Evolutionary conservation across 768 basidiomycete species (phyloP), one percentile per base, ranked within the genome.

Genomic region (Pisolithus microcarpus): DNA sequence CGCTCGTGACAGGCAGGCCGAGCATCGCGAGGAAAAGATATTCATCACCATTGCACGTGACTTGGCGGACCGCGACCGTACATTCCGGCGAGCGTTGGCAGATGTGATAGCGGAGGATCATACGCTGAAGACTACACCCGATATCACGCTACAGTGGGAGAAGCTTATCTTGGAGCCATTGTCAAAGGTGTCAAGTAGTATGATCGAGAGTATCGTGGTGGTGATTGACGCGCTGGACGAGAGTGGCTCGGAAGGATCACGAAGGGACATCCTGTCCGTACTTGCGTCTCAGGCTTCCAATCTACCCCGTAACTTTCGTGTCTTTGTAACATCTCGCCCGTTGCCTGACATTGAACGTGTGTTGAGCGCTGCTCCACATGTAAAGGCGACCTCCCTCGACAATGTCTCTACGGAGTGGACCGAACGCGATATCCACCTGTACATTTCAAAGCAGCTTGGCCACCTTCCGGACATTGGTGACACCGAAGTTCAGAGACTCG

Each of bases 241-340:
- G 42, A 55, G 54, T 48, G 49, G 49, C 13, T 37, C 52, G 23
- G 39, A 49, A 11, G 38, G 23, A 7, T 15, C 44, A 39, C 56
- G 56, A 13, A 43, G 42, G 16, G 38, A n/a, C 7, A 51, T 66
- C 40, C 55, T 67, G 18, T 7, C 19, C 10, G 31, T 52, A n/a
- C 66, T 73, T 5, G 66, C 72, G 3, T 72, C 66, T 51, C 73
- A 74, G 38, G 62, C 67, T 0, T 66, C 71, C 0, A 68, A 73
- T 38, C 66, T 75, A 28, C 72, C 74, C 0, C 54, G 72, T 26
- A 64, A 72, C 30, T 75, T 73, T 30, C 67, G 61, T 34, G 59
- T 72, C 49, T 43, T 71, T 11, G 42, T 72, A 31, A 71, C 70
- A 13, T 59, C 64, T 11, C 65, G 66, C 9, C 63, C 66, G 15